phyloP scores from a whole-genome alignment of 345 rosid species.

The Theobroma cacao region DNA sequence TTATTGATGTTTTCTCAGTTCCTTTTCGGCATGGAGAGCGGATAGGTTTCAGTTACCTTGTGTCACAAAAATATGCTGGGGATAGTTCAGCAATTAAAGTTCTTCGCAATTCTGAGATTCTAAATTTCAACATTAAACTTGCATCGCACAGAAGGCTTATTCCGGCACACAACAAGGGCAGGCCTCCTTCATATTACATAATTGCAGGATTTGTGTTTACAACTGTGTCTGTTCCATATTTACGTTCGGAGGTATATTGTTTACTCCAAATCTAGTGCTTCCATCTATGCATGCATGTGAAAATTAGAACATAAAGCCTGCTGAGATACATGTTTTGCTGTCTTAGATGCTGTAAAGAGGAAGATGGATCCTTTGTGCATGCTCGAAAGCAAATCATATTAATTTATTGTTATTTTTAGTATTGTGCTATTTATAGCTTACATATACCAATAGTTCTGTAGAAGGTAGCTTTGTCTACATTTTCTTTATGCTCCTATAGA shows the following conservation, averaged over 20 bases:
- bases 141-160: constrained; percentile 53
- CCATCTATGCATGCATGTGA: background rate
- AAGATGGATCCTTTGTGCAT: background rate
- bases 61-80: constrained; percentile 66
- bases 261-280: background rate
- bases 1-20: constrained; percentile 40
- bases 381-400: background rate
- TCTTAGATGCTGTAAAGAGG: background rate
- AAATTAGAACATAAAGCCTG: background rate
- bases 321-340: background rate
- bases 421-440: background rate
- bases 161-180: constrained; percentile 62
- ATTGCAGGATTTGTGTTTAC: constrained; percentile 69
- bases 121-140: constrained; percentile 60
- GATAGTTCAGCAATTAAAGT: constrained; percentile 56
- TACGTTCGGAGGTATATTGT: constrained; percentile 12
- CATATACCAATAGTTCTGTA: no score
- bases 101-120: constrained; percentile 49
- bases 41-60: constrained; percentile 68
- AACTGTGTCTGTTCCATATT: constrained; percentile 40
- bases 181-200: constrained; percentile 64
- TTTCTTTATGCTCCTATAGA: no score
- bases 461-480: no score
- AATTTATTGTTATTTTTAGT: background rate
- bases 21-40: constrained; percentile 80